Conservation (phyloP, 768 basidiomycete genomes). For the Auriscalpium microsporum region DNA sequence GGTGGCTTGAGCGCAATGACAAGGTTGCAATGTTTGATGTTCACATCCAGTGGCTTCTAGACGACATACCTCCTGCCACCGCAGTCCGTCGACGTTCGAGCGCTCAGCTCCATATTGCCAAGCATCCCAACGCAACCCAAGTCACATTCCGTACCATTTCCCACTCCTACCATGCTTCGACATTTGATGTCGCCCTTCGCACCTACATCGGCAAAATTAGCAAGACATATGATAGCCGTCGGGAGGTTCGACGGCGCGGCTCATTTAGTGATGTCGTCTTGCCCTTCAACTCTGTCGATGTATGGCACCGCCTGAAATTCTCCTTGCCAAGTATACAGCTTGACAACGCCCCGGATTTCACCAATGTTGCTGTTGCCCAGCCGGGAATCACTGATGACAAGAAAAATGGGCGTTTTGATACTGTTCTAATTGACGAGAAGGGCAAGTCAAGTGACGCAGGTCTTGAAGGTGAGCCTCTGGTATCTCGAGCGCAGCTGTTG, state of each 20-base stretch:
- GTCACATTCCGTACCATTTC: not conserved
- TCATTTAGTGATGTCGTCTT: not conserved
- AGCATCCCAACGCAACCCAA: not conserved
- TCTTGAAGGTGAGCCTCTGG: not conserved
- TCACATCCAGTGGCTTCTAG: not conserved
- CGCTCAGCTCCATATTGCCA: not conserved
- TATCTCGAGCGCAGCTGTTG: not conserved
- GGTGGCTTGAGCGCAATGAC: conserved; percentile 14
- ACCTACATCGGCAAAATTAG: not conserved
- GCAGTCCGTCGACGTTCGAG: not conserved
- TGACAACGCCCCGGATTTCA: not conserved
- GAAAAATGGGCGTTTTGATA: not conserved
- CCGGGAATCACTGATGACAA: not conserved
- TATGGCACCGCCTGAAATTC: not conserved
- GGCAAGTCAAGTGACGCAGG: not conserved
- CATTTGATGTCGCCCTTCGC: not conserved
- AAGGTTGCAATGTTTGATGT: not conserved
- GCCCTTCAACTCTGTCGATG: not conserved
- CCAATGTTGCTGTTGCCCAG: not conserved
- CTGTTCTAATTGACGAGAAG: not conserved
- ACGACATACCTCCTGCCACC: not conserved
- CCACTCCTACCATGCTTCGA: not conserved
- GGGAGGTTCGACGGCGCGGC: not conserved
- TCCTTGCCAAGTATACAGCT: not conserved
- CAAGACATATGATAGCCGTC: not conserved